Percentiles rank a stretch among this genome's conserved stretches.
These are phyloP conservation scores for Pseudogymnoascus sp. DNA, from an alignment of 2,329 filamentous ascomycete species.

Conservation along the genomic window DNA sequence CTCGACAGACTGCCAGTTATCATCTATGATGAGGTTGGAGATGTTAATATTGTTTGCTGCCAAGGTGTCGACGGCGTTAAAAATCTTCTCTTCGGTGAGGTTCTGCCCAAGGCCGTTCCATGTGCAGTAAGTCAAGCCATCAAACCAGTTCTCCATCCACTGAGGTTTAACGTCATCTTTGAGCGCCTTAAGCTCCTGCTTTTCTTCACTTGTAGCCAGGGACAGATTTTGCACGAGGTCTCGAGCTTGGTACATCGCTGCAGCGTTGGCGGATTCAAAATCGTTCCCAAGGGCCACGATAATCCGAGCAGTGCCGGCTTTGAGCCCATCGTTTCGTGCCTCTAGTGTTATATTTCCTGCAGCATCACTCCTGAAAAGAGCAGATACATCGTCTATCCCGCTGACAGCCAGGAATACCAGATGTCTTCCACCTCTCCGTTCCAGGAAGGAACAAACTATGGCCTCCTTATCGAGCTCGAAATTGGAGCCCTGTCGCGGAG, in stretches of 20 bases:
- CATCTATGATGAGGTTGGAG: conserved; percentile 85
- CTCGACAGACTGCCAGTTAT: conserved; percentile 84
- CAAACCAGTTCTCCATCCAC: conserved; percentile 85
- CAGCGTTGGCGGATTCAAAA: conserved; percentile 68
- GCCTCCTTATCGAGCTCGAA: conserved; percentile 70
- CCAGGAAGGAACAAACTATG: conserved; percentile 69
- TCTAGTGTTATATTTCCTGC: conserved; percentile 60
- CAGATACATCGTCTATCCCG: conserved; percentile 61
- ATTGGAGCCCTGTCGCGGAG: conserved; percentile 67
- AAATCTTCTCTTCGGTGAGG: conserved; percentile 71
- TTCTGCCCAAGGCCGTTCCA: conserved; percentile 89
- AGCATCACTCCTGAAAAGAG: conserved; percentile 56
- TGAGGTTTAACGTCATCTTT: conserved; percentile 43
- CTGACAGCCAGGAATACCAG: conserved; percentile 73
- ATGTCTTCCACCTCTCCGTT: conserved; percentile 55
- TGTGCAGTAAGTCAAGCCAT: conserved; percentile 90
- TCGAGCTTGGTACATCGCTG: conserved; percentile 82
- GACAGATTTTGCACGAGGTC: conserved; percentile 46
- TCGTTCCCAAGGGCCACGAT: conserved; percentile 62
- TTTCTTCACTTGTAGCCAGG: conserved; percentile 33
- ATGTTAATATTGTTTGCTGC: conserved; percentile 66
- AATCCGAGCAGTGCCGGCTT: conserved; percentile 48
- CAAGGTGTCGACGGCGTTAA: conserved; percentile 64
- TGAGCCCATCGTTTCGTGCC: conserved; percentile 60
- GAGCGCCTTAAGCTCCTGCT: conserved; percentile 38